These are phyloP conservation scores for Amphichorda felina DNA, from an alignment of 2,329 filamentous ascomycete species.

Conservation along the genomic window DNA sequence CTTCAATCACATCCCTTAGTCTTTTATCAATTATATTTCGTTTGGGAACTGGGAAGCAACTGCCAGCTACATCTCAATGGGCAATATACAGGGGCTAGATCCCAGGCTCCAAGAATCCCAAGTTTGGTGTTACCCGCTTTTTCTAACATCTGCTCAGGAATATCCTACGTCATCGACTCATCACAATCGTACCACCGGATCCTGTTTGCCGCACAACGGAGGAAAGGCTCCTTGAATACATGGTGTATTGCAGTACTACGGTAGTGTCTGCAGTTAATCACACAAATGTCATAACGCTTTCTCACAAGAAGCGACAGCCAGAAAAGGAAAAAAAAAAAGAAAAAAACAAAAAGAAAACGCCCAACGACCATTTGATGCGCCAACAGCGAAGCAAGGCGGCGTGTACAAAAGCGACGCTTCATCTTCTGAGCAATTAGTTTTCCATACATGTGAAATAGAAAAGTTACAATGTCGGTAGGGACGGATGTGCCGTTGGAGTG, in stretches of 20 bases:
- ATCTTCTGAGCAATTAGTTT: background rate
- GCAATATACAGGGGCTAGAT: no score
- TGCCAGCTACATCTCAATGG: no score
- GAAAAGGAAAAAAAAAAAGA: background rate
- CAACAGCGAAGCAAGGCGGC: background rate
- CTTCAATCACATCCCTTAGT: no score
- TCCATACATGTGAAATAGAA: background rate
- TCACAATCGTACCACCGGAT: background rate
- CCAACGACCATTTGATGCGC: background rate
- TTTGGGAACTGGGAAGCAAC: no score
- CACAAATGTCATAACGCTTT: background rate
- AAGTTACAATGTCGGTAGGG: background rate
- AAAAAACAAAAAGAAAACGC: background rate
- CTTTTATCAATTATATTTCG: no score
- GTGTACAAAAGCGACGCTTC: no score
- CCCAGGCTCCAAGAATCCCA: no score
- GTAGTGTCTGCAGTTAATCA: background rate
- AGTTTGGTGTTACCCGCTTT: background rate
- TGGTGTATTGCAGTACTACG: background rate
- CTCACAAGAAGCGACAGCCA: background rate
- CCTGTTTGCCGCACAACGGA: conserved; percentile 2
- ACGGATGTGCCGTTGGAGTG: background rate
- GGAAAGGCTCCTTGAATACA: conserved; percentile 6
- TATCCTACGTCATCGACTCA: no score
- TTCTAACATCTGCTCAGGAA: background rate